Base-by-base conservation (phyloP, 345 rosid genomes). In the Salix udensis region DNA sequence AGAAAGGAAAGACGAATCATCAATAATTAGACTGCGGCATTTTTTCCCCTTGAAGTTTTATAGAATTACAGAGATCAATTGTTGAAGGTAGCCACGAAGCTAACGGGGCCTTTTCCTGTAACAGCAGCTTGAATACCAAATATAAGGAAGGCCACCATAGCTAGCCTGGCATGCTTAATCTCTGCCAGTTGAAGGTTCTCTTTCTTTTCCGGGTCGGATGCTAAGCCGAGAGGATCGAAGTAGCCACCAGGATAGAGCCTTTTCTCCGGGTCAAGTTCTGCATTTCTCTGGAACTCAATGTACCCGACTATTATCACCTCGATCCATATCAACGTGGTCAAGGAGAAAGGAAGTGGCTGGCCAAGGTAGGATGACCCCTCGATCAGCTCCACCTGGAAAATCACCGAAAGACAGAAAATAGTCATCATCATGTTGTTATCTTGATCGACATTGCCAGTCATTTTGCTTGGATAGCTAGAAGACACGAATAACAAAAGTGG, bases 361-460 rank as follows among this genome's bases (percentile, higher is more conserved):
- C 94, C 98, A 0, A 92, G 89, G 88, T 94, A 94, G 1, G 94
- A 92, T 58, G 98, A 92, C 16, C 98, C 98, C 77, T 94, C 97
- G 1, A 92, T 87, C 6, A 94, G 86, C 86, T 94, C 98, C 44
- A 92, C 97, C 97, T 92, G 85, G 70, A 64, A 46, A 46, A 46
- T 46, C 18, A 46, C 50, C 50, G 16, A 36, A 9, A 50, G 7
- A 4, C 13, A 40, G 19, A 4, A 11, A 44, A 30, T 0, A 42
- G 14, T 42, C 46, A 42, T 42, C 46, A 42, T 7, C 44, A 0
- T 8, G 15, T n/a, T 50, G 30, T 53, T 14, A 19, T 74, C 50
- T 24, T 36, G 21, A 61, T 76, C 73, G 53, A 0, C 26, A 18
- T 21, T 68, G 40, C 66, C 50, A 40, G 36, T 50, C 24, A 1